Percentiles rank a stretch among this genome's conserved stretches.
phyloP scores from a whole-genome alignment of 352 stramenopile species.

The Elongisporangium anandrum region DNA sequence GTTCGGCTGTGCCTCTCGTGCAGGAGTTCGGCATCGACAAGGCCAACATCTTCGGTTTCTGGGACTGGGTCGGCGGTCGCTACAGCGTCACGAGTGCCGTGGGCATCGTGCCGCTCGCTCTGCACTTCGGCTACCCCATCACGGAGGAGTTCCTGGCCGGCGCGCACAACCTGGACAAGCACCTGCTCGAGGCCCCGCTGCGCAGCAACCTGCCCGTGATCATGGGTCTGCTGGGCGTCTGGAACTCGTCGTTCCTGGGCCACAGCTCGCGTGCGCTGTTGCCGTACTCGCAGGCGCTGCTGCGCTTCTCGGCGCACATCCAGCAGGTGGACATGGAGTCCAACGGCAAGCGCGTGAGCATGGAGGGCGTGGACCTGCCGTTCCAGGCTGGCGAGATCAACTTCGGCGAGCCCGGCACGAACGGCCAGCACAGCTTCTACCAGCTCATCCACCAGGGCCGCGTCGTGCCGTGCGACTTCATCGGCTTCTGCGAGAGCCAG shows the following conservation, averaged over 20 bases:
- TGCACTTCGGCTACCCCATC: slow-evolving; percentile 96
- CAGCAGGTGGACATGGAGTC: slow-evolving; percentile 99
- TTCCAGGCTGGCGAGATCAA: slow-evolving; percentile 95
- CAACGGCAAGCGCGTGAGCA: slow-evolving; percentile 97
- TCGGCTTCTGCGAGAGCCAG: slow-evolving; percentile 97
- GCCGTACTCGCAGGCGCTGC: slow-evolving; percentile 91
- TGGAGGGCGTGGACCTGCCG: slow-evolving; percentile 91
- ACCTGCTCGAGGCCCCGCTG: slow-evolving; percentile 93
- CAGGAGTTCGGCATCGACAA: slow-evolving; percentile 93
- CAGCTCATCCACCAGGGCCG: slow-evolving; percentile 99
- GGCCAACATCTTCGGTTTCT: slow-evolving; percentile 98
- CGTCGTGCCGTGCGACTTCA: slow-evolving; percentile 97
- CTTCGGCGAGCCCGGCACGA: slow-evolving; percentile 98
- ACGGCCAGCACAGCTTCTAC: slow-evolving; percentile 99
- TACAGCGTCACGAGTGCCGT: slow-evolving; percentile 98
- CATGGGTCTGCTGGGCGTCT: slow-evolving; percentile 96
- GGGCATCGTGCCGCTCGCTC: slow-evolving; percentile 93
- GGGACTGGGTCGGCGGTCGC: slow-evolving; percentile 98
- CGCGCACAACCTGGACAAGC: slow-evolving; percentile 96
- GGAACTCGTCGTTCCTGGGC: slow-evolving; percentile 98
- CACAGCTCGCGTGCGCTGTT: slow-evolving; percentile 91
- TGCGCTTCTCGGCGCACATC: slow-evolving; percentile 96
- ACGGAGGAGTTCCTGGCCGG: slow-evolving; percentile 92
- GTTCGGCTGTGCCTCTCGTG: slow-evolving; percentile 70
- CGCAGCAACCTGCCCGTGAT: slow-evolving; percentile 96